Conservation (phyloP, 1,139 yeast genomes). For the Wickerhamiella pararugosa region DNA sequence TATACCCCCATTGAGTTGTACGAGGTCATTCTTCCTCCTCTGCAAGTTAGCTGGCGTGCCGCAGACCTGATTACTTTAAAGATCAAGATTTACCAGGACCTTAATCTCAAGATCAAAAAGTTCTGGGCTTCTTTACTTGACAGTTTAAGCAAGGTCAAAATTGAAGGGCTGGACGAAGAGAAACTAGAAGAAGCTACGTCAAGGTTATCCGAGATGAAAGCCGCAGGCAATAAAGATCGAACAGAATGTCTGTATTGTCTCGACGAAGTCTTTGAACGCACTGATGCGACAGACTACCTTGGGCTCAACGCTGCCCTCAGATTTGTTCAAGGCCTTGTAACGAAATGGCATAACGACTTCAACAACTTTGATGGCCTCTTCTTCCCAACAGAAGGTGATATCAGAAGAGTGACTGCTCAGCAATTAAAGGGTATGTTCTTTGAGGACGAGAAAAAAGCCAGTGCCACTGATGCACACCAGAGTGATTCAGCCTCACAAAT, state of each 20-base stretch:
- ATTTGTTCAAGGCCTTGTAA: constrained; percentile 66
- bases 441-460: constrained; percentile 10
- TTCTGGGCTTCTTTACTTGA: constrained; percentile 66
- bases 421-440: constrained; percentile 61
- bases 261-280: constrained; percentile 37
- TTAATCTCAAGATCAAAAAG: constrained; percentile 36
- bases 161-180: constrained; percentile 60
- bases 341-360: constrained; percentile 78
- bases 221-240: constrained; percentile 39
- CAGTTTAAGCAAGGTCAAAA: constrained; percentile 61
- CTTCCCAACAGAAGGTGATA: constrained; percentile 87
- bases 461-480: not conserved
- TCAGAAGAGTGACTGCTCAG: constrained; percentile 76
- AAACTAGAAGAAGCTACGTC: constrained; percentile 54
- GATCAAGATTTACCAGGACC: constrained; percentile 42
- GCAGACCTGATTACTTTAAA: constrained; percentile 56
- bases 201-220: constrained; percentile 43
- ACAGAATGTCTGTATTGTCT: constrained; percentile 32
- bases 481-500: not conserved
- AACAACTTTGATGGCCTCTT: constrained; percentile 64
- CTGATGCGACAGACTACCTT: constrained; percentile 51
- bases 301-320: constrained; percentile 56
- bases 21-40: constrained; percentile 66
- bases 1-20: constrained; percentile 59
- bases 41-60: constrained; percentile 58